Evolutionary conservation across 116 monocot genomes (phyloP).

Genomic region (Papilionanthe hybrid): DNA sequence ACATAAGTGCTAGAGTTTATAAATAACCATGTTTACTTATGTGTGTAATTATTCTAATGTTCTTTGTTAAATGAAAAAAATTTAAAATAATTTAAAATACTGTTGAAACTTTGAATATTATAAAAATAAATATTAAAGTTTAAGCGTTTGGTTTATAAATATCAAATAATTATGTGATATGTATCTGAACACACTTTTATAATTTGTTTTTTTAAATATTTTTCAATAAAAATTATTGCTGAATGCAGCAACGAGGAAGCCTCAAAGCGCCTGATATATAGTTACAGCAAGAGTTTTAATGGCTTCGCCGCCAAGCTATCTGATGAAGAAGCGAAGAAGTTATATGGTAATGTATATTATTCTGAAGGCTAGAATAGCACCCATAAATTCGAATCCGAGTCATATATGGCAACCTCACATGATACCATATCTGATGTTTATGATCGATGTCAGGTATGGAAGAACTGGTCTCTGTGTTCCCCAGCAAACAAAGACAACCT

Average conservation of each 20-base stretch:
- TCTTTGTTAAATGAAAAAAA: no score
- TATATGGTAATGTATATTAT: neutral
- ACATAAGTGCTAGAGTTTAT: no score
- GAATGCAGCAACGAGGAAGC: neutral
- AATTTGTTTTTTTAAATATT: neutral
- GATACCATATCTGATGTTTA: no score
- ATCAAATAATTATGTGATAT: no score
- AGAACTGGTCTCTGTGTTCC: constrained; percentile 16
- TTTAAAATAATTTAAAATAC: no score
- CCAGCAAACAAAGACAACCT: constrained; percentile 1
- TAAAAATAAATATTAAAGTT: no score
- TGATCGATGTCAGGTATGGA: constrained; percentile 8
- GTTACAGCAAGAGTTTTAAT: constrained; percentile 18
- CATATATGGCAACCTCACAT: neutral
- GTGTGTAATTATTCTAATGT: no score
- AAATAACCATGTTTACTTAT: no score
- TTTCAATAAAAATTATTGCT: neutral
- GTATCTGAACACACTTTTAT: neutral
- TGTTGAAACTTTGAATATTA: no score
- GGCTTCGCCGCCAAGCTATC: constrained; percentile 11
- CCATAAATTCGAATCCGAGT: neutral
- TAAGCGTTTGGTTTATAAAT: no score
- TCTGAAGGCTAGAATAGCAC: no score
- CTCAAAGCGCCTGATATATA: neutral
- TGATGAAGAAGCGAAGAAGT: constrained; percentile 3